Base-by-base conservation (phyloP, 768 basidiomycete genomes). In the Panaeolus papilionaceus region DNA sequence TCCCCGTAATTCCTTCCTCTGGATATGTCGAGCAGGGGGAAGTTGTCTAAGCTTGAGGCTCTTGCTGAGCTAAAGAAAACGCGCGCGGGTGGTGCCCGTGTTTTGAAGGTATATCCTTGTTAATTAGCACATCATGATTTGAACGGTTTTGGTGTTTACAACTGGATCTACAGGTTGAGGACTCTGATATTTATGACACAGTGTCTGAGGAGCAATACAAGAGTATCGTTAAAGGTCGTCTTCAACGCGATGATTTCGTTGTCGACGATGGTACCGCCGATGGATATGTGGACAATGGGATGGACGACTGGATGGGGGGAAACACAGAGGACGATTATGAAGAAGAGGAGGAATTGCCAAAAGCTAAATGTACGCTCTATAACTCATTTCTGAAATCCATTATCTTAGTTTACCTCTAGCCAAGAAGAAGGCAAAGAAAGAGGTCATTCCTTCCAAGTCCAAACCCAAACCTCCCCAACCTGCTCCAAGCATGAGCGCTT, bases 231-330 rank as follows among this genome's bases (percentile, higher is more conserved):
- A 86, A 86, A 65, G 89, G 90, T 0, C 85, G 98, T 18, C 84
- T 98, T 7, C 90, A 93, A 67, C 82, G 83, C 71, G 95, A 98
- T 70, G 98, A 99, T 77, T 99, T 99, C 69, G 94, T 99, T 20
- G 91, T 92, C 42, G 98, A 99, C 74, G 98, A 99, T 80, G 95
- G 95, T 33, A 33, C 33, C 5, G 86, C 92, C 0, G 86, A 83
- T 14, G 98, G 95, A 5, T 99, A 99, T 73, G 90, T 92, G 76
- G 98, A 99, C 81, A 94, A 98, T 75, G 98, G 98, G 4, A 91
- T 95, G 89, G 98, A 99, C 67, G 96, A 97, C 74, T 98, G 94
- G 91, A 87, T 86, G 38, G 86, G 84, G 33, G 86, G 82, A 9
- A 83, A 85, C 37, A 83, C 85, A 61, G 84, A 86, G n/a, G 69